Evolutionary conservation across 2,329 filamentous ascomycete genomes (phyloP).

Genomic region (Blumeria graminis): DNA sequence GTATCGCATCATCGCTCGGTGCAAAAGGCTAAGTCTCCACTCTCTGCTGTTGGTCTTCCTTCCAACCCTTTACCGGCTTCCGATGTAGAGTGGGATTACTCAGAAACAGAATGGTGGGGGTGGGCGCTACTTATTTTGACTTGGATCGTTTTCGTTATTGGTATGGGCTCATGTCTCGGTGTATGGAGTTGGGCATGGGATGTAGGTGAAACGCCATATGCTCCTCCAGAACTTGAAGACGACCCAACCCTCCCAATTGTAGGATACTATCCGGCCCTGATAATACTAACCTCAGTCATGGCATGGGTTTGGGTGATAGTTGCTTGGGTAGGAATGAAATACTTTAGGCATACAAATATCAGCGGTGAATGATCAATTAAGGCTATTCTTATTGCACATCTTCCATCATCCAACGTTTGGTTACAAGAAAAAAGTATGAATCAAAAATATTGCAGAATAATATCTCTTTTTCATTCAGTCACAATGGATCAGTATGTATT

Average conservation of each 20-base stretch:
- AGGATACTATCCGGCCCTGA: conserved; percentile 85
- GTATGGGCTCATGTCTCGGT: conserved; percentile 85
- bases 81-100: conserved; percentile 58
- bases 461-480: too few relatives aligned
- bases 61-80: conserved; percentile 21
- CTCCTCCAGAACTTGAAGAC: conserved; percentile 82
- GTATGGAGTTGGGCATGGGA: conserved; percentile 99
- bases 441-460: too few relatives aligned
- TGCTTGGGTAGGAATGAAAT: conserved; percentile 98
- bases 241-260: conserved; percentile 87
- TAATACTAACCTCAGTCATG: conserved; percentile 86
- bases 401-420: too few relatives aligned
- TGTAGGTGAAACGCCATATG: conserved; percentile 85
- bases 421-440: too few relatives aligned
- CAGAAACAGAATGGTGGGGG: conserved; percentile 93
- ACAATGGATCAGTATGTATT: too few relatives aligned
- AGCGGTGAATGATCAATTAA: conserved; percentile 14
- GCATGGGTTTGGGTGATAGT: conserved; percentile 97
- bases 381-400: too few relatives aligned
- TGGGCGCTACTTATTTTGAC: conserved; percentile 81
- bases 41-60: conserved; percentile 29
- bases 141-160: conserved; percentile 87
- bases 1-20: conserved; percentile 13
- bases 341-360: conserved; percentile 93
- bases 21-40: conserved; percentile 27